Evolutionary conservation across 192 early-diverging fungal species (phyloP), one percentile per base, ranked within the genome.

Genomic region (Coemansia sp.): DNA sequence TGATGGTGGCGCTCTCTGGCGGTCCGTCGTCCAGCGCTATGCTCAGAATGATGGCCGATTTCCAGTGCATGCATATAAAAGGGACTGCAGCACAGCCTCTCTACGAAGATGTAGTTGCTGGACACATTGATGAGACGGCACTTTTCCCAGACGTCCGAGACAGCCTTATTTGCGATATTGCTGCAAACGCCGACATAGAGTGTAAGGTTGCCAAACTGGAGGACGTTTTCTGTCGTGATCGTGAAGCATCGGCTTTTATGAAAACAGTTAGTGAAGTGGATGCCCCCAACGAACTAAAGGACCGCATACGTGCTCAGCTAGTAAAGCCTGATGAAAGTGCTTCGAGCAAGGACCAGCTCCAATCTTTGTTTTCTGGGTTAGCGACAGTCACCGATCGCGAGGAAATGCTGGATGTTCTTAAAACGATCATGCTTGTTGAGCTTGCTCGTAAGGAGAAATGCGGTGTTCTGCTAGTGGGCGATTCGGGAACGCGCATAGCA

Each of bases 1-100:
- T 87, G 12, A 72, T 95, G 72, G 67, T 95, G 16, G 95, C 94
- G 10, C 83, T 93, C 30, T 97, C 95, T 3, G 95, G 94, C 31
- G 95, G 95, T 0, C 71, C 88, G 4, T 86, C 91, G 7, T 95
- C 94, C 66, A 91, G 88, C 31, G 84, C 88, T 0, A 70, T 94
- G 74, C 70, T 92, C 33, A 74, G 88, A 48, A 76, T 94, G 34
- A 72, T 88, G 13, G 66, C 74, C 21, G 86, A 86, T 20, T 92
- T 89, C 67, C 86, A 86, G 58, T 59, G 61, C 23, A 60, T 85
- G 15, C 81, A 77, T 20, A 67, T 55, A 31, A 74, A 82, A 49
- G 83, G 88, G 20, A 82, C 66, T 1, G 82, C 82, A 40, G 88
- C 92, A 33, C 76, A 85, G 28, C 78, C 83, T 23, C 71, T 83